Percentiles rank a stretch among this genome's conserved stretches.
Conservation (phyloP, 306 rosid genomes). For the Cucurbita pepo region DNA sequence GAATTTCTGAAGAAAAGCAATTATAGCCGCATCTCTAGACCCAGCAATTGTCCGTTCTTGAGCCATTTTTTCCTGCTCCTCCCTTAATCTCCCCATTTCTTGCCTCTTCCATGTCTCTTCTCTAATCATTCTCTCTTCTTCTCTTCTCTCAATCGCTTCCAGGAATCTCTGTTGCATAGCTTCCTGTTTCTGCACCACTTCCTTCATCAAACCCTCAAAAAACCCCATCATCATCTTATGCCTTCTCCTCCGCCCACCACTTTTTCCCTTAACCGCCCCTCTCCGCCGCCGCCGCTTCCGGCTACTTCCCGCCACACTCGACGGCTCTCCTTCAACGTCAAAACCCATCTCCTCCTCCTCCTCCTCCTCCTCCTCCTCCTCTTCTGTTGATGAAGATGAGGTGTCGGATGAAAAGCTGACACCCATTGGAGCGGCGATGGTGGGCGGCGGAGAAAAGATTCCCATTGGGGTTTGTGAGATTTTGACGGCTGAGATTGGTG, state of each 20-base stretch:
- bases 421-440: neutral
- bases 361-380: neutral
- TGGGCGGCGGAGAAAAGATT: neutral
- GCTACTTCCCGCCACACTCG: slow-evolving; percentile 9
- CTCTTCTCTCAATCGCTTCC: slow-evolving; percentile 32
- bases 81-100: slow-evolving; percentile 20
- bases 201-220: slow-evolving; percentile 29
- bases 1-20: slow-evolving; percentile 29
- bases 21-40: slow-evolving; percentile 29
- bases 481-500: slow-evolving; percentile 22
- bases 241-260: neutral
- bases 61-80: slow-evolving; percentile 22
- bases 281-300: slow-evolving; percentile 24
- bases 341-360: slow-evolving; percentile 11
- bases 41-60: slow-evolving; percentile 26
- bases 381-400: slow-evolving; percentile 20
- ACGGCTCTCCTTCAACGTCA: slow-evolving; percentile 5
- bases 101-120: slow-evolving; percentile 37
- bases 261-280: neutral
- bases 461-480: neutral
- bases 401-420: slow-evolving; percentile 25
- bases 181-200: slow-evolving; percentile 35
- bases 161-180: slow-evolving; percentile 30
- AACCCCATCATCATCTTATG: slow-evolving; percentile 29
- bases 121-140: slow-evolving; percentile 23